These are phyloP conservation scores for Epichloe elymi DNA, from an alignment of 2,329 filamentous ascomycete genomes.

Conservation along the genomic window DNA sequence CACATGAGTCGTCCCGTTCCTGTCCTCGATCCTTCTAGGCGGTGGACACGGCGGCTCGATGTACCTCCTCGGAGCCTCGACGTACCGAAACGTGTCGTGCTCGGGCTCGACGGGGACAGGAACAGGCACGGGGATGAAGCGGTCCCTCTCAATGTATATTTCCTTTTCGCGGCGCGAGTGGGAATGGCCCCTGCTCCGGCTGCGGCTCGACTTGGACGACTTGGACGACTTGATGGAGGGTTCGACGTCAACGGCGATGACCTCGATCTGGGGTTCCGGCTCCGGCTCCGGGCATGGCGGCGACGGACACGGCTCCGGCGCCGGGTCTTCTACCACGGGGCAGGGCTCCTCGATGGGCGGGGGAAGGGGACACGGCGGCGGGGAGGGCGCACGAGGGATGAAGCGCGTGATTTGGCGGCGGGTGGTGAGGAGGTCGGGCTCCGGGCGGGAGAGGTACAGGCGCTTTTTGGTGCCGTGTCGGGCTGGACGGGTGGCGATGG, in stretches of 20 bases:
- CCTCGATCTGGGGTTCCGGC: constrained; percentile 21
- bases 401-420: constrained; percentile 25
- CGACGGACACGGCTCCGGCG: neutral
- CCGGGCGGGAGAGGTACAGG: constrained; percentile 28
- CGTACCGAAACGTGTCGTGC: constrained; percentile 39
- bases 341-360: constrained; percentile 1
- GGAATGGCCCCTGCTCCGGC: constrained; percentile 11
- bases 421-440: constrained; percentile 23
- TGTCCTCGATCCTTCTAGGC: constrained; percentile 20
- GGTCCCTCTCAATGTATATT: constrained; percentile 39
- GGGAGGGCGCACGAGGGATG: constrained; percentile 22
- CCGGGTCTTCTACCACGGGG: constrained; percentile 8
- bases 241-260: constrained; percentile 26
- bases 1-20: constrained; percentile 9
- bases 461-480: constrained; percentile 24
- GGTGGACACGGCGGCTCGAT: constrained; percentile 15
- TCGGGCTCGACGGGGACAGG: constrained; percentile 28
- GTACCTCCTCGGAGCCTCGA: constrained; percentile 32
- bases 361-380: constrained; percentile 13
- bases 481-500: neutral
- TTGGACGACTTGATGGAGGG: constrained; percentile 11
- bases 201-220: constrained; percentile 14
- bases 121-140: constrained; percentile 29
- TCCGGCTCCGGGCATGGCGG: constrained; percentile 8
- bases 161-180: constrained; percentile 26